Conservation (phyloP, 2,329 filamentous ascomycete genomes). For the Colletotrichum cereale region DNA sequence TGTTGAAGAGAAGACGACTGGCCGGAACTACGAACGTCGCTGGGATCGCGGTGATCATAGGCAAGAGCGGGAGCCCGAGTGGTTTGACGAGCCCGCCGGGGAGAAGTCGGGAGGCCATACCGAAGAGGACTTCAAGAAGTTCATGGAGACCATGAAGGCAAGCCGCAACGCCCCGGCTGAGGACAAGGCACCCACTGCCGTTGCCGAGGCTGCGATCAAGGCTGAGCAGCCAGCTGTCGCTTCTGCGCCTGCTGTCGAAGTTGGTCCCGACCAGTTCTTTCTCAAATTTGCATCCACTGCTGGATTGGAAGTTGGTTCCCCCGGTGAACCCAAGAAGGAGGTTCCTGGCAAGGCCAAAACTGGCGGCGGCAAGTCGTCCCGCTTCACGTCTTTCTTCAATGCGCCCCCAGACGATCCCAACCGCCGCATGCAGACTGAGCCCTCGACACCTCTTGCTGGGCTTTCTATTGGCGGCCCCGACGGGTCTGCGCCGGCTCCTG, state of each 20-base stretch:
- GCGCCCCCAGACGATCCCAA: conserved; percentile 66
- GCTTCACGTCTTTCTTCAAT: conserved; percentile 87
- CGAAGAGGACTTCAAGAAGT: conserved; percentile 92
- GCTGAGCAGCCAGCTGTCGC: conserved; percentile 67
- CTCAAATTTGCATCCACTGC: conserved; percentile 62
- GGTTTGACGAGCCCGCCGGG: conserved; percentile 82
- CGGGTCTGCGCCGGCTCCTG: conserved; percentile 57
- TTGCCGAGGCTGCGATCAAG: conserved; percentile 55
- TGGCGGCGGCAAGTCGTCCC: conserved; percentile 74
- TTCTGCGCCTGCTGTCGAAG: conserved; percentile 73
- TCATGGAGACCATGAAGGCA: conserved; percentile 92
- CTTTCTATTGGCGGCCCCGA: conserved; percentile 42
- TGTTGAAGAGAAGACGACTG: conserved; percentile 67
- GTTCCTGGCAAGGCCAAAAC: conserved; percentile 66
- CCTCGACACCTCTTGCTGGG: conserved; percentile 57
- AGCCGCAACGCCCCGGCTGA: conserved; percentile 60
- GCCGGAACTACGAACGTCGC: conserved; percentile 59
- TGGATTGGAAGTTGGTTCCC: conserved; percentile 62
- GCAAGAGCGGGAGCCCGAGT: conserved; percentile 87
- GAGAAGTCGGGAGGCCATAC: conserved; percentile 80
- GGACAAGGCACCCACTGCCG: conserved; percentile 50
- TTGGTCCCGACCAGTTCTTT: conserved; percentile 84
- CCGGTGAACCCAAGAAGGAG: conserved; percentile 59
- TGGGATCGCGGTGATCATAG: conserved; percentile 71
- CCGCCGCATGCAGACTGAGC: conserved; percentile 62